Conservation (phyloP, 140 eudicot species). For the Bidens hawaiensis region DNA sequence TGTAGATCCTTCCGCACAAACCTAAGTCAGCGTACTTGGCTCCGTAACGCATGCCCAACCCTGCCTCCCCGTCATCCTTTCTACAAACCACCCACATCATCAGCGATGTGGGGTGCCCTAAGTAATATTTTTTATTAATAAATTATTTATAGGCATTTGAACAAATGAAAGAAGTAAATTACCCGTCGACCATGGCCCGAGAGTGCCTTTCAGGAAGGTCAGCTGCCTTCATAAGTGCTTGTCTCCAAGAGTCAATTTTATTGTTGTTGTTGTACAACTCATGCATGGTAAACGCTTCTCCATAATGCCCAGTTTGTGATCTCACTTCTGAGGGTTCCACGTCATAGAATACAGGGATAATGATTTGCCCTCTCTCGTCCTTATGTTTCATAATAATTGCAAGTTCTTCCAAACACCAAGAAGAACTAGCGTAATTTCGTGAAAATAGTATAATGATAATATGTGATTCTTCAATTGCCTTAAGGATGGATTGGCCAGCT, state of each 20-base stretch:
- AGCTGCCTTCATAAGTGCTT: not conserved
- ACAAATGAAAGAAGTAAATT: not conserved
- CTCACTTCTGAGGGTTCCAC: not conserved
- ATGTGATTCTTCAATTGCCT: slow-evolving; percentile 2
- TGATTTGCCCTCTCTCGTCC: not conserved
- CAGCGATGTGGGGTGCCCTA: no score
- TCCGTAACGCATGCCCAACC: no score
- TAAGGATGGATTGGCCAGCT: not conserved
- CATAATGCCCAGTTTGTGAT: not conserved
- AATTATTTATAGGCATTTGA: not conserved
- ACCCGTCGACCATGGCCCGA: not conserved
- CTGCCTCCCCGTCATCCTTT: no score
- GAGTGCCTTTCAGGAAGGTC: not conserved
- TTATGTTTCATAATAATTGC: not conserved
- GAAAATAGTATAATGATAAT: slow-evolving; percentile 11
- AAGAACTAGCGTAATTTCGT: slow-evolving; percentile 5
- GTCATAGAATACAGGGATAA: slow-evolving; percentile 14
- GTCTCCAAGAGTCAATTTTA: not conserved
- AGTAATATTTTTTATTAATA: no score
- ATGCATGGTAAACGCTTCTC: not conserved
- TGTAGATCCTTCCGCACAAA: no score
- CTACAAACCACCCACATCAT: no score
- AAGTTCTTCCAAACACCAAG: slow-evolving; percentile 11
- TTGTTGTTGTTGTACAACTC: not conserved
- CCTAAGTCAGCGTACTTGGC: no score